Evolutionary conservation across 2,329 filamentous ascomycete species (phyloP).

Genomic region (Parastagonospora nodorum): DNA sequence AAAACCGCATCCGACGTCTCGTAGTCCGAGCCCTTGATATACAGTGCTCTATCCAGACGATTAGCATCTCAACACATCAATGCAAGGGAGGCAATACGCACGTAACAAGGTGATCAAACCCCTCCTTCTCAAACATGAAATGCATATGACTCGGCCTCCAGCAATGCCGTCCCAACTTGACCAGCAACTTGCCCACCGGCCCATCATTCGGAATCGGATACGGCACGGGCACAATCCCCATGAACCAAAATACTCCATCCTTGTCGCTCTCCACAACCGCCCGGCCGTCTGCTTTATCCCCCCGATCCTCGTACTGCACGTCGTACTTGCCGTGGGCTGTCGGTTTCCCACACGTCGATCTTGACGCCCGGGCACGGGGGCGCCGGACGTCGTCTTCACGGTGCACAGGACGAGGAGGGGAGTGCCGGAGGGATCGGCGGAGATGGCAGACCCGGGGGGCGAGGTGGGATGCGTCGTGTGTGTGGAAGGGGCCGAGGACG

Average conservation of each 20-base stretch:
- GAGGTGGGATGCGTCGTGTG: constrained; percentile 70
- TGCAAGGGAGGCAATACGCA: constrained; percentile 53
- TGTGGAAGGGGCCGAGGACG: constrained; percentile 83
- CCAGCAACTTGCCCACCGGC: constrained; percentile 64
- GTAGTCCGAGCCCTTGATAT: constrained; percentile 77
- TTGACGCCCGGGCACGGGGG: constrained; percentile 68
- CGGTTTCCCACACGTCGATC: constrained; percentile 86
- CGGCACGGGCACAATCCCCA: constrained; percentile 79
- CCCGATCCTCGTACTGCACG: constrained; percentile 71
- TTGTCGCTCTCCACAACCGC: constrained; percentile 72
- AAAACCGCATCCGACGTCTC: constrained; percentile 86
- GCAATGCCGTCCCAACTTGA: constrained; percentile 36
- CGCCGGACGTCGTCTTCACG: constrained; percentile 67
- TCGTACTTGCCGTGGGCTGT: constrained; percentile 81
- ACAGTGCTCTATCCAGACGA: constrained; percentile 64
- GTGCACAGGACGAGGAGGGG: constrained; percentile 76
- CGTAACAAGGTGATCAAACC: constrained; percentile 77
- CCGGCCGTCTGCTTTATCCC: constrained; percentile 68
- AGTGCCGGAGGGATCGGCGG: constrained; percentile 70
- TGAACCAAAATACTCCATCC: constrained; percentile 82
- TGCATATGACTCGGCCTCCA: constrained; percentile 48
- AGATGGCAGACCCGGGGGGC: constrained; percentile 66
- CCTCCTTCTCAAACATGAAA: constrained; percentile 68
- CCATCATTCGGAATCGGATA: constrained; percentile 82
- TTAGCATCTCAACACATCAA: not conserved